A percentile compares a stretch with the other conserved stretches of the same genome.
Conservation (phyloP, 208 protist species). For the Trypanosoma cruzi region DNA sequence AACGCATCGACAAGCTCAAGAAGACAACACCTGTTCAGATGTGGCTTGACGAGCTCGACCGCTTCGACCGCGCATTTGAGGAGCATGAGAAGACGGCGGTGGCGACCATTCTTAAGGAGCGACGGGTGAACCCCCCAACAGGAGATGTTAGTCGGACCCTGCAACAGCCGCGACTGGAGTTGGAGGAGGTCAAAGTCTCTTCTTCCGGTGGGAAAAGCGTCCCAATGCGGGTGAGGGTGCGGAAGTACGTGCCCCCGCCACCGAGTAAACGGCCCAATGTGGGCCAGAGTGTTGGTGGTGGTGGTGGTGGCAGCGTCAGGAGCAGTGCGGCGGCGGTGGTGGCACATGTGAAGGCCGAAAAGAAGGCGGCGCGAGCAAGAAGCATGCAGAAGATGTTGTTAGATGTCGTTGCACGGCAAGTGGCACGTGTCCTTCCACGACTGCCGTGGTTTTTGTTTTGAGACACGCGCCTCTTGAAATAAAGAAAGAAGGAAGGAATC, state of each 20-base stretch:
- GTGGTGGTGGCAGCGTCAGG: constrained; percentile 2
- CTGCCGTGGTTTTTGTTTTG: constrained; percentile 57
- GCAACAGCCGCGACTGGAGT: constrained; percentile 55
- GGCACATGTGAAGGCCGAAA: constrained; percentile 30
- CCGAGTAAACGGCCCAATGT: constrained; percentile 43
- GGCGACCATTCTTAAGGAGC: constrained; percentile 81
- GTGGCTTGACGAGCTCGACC: constrained; percentile 90
- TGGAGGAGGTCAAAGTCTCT: constrained; percentile 46
- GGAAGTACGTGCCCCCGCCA: constrained; percentile 61
- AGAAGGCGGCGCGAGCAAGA: constrained; percentile 23
- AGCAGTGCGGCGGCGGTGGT: constrained; percentile 21
- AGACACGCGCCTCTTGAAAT: too few relatives aligned
- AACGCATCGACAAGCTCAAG: constrained; percentile 74
- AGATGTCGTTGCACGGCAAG: constrained; percentile 48
- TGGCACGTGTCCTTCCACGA: constrained; percentile 41
- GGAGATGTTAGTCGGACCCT: constrained; percentile 52
- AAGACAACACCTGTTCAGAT: constrained; percentile 85
- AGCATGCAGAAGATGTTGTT: constrained; percentile 52
- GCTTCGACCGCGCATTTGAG: constrained; percentile 83
- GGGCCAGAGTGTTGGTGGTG: too few relatives aligned
- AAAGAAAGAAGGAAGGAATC: too few relatives aligned
- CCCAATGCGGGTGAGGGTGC: constrained; percentile 61
- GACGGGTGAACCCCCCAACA: constrained; percentile 47
- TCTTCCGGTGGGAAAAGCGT: constrained; percentile 2
- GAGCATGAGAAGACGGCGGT: constrained; percentile 75